Conservation (phyloP, 2,329 filamentous ascomycete species). For the Alternaria burnsii region DNA sequence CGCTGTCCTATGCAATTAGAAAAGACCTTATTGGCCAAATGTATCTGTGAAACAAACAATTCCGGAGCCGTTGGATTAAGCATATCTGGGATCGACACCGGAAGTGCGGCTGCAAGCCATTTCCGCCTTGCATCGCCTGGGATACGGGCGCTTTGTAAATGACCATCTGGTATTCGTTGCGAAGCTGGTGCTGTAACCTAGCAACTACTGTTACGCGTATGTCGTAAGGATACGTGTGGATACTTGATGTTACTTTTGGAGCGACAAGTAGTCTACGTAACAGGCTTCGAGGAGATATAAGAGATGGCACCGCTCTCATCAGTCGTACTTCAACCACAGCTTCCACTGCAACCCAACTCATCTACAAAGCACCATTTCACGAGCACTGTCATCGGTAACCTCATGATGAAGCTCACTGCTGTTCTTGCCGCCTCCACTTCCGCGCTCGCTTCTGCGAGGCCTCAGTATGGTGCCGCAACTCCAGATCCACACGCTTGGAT, state of each 20-base stretch:
- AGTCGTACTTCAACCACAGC: not conserved
- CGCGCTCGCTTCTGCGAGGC: constrained; percentile 15
- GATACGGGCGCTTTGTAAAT: not conserved
- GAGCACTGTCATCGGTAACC: too few relatives aligned
- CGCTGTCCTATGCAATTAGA: not conserved
- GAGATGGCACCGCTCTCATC: not conserved
- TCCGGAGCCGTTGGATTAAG: not conserved
- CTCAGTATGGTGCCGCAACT: constrained; percentile 8
- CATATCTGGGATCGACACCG: not conserved
- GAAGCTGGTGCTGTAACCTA: not conserved
- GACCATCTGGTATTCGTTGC: not conserved
- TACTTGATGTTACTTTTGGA: not conserved
- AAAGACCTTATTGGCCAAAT: not conserved
- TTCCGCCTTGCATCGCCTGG: not conserved
- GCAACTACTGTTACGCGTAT: not conserved
- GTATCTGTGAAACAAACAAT: not conserved
- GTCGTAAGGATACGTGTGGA: not conserved
- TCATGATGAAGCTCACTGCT: constrained; percentile 6
- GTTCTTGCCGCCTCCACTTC: constrained; percentile 2
- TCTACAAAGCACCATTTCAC: not conserved
- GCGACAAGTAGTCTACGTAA: not conserved
- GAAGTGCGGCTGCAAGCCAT: not conserved
- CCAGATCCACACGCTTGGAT: constrained; percentile 29
- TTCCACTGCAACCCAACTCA: not conserved
- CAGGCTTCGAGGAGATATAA: not conserved